These are phyloP conservation scores for Suhomyces atakaporum DNA, from an alignment of 1,139 yeast genomes.

Conservation along the genomic window DNA sequence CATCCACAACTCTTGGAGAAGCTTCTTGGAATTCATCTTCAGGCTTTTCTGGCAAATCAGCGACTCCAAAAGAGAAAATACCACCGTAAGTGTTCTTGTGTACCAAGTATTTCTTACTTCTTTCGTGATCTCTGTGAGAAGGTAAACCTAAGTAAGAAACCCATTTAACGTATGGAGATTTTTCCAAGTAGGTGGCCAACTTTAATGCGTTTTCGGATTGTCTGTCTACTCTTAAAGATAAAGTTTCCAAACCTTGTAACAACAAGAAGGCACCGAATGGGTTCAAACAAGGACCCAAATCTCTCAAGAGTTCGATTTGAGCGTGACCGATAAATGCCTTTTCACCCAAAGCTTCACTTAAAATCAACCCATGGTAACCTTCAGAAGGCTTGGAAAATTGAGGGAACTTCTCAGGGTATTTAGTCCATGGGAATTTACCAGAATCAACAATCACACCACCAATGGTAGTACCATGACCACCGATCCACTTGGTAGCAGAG, in stretches of 20 bases:
- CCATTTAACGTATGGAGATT: constrained; percentile 73
- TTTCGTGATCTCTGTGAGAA: constrained; percentile 78
- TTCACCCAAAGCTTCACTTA: constrained; percentile 80
- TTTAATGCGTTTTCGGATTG: constrained; percentile 82
- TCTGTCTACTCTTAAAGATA: constrained; percentile 91
- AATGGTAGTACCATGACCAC: constrained; percentile 95
- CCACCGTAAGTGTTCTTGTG: constrained; percentile 76
- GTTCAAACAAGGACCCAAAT: constrained; percentile 84
- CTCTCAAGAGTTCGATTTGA: constrained; percentile 86
- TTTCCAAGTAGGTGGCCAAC: constrained; percentile 76
- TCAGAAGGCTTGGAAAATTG: constrained; percentile 89
- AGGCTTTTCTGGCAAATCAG: constrained; percentile 52
- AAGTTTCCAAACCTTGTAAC: constrained; percentile 89
- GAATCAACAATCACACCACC: constrained; percentile 90
- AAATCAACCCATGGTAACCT: constrained; percentile 87
- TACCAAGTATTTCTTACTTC: constrained; percentile 76
- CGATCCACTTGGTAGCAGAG: constrained; percentile 98
- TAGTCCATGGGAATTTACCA: constrained; percentile 90
- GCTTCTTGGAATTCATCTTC: constrained; percentile 65
- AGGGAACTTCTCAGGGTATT: constrained; percentile 84
- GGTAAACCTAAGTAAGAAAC: constrained; percentile 91
- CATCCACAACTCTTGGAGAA: constrained; percentile 82
- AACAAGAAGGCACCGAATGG: constrained; percentile 88
- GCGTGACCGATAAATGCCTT: constrained; percentile 78
- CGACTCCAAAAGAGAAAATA: constrained; percentile 85